phyloP scores from a whole-genome alignment of 306 rosid genomes.

The Lathyrus aphaca region DNA sequence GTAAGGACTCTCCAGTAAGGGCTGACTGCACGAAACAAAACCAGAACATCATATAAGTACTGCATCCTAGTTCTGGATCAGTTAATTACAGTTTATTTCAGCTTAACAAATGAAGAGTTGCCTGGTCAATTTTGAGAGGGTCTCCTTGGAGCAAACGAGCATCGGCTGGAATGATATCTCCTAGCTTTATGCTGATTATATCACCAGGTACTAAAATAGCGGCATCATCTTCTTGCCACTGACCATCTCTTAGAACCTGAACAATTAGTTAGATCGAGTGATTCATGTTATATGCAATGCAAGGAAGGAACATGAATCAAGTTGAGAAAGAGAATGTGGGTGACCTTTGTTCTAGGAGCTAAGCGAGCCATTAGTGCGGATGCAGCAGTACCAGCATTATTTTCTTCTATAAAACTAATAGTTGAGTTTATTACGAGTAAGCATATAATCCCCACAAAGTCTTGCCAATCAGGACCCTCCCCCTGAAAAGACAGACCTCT shows the following conservation, averaged over 20 bases:
- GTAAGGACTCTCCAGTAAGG: constrained; percentile 87
- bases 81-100: neutral
- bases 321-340: neutral
- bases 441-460: constrained; percentile 80
- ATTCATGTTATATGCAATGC: constrained; percentile 1
- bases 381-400: constrained; percentile 89
- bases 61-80: constrained; percentile 33
- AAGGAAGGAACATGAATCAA: constrained; percentile 13
- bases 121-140: constrained; percentile 85
- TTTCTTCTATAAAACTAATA: constrained; percentile 90
- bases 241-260: constrained; percentile 86
- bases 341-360: constrained; percentile 81
- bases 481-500: constrained; percentile 59
- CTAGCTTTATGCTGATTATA: constrained; percentile 81
- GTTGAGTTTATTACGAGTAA: constrained; percentile 77
- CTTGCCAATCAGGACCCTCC: constrained; percentile 93
- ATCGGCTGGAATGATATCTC: constrained; percentile 90
- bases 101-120: constrained; percentile 39
- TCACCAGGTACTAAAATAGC: constrained; percentile 84
- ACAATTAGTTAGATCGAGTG: constrained; percentile 27
- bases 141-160: constrained; percentile 93
- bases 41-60: constrained; percentile 29
- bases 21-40: constrained; percentile 69
- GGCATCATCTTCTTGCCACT: constrained; percentile 89
- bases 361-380: constrained; percentile 81